Conservation (phyloP, 176 grass and related monocot species). For the Phoenix dactylifera region DNA sequence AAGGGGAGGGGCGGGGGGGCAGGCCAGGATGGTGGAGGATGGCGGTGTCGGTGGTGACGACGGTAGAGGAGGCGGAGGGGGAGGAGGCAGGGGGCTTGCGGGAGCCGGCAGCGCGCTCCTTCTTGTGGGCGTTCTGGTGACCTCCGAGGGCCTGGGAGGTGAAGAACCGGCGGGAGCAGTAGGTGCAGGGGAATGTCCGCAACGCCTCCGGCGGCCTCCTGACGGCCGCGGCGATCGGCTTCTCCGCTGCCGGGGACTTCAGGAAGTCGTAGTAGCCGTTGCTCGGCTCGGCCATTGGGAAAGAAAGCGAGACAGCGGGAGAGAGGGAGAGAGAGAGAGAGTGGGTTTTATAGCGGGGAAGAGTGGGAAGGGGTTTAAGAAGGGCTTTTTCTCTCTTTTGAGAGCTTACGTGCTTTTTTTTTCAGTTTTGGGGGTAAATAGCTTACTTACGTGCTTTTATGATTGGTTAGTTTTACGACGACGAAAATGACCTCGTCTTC, state of each 20-base stretch:
- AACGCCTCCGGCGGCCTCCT: not conserved
- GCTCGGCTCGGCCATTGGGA: constrained; percentile 16
- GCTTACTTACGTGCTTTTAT: too few species aligned
- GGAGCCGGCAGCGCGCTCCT: constrained; percentile 14
- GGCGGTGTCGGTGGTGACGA: constrained; percentile 6
- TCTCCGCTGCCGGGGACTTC: constrained; percentile 6
- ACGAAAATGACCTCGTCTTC: too few species aligned
- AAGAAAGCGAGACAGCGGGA: not conserved
- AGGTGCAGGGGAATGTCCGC: constrained; percentile 26
- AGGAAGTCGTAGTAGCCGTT: constrained; percentile 28
- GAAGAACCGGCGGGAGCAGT: constrained; percentile 31
- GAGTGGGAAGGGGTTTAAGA: too few species aligned
- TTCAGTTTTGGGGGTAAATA: too few species aligned
- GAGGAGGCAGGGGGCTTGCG: constrained; percentile 1
- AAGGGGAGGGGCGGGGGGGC: not conserved
- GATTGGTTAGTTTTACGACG: too few species aligned
- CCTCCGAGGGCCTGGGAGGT: constrained; percentile 14
- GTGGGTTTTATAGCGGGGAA: too few species aligned
- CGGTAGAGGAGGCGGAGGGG: not conserved
- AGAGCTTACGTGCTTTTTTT: too few species aligned
- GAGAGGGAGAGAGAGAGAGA: not conserved
- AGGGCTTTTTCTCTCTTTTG: too few species aligned
- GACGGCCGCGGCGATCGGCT: not conserved
- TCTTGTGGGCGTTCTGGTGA: constrained; percentile 19
- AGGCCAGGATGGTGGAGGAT: constrained; percentile 15